Percentiles rank a stretch among this genome's conserved stretches.
Conservation (phyloP, 495 filamentous ascomycete genomes). For the Aspergillus taichungensis region DNA sequence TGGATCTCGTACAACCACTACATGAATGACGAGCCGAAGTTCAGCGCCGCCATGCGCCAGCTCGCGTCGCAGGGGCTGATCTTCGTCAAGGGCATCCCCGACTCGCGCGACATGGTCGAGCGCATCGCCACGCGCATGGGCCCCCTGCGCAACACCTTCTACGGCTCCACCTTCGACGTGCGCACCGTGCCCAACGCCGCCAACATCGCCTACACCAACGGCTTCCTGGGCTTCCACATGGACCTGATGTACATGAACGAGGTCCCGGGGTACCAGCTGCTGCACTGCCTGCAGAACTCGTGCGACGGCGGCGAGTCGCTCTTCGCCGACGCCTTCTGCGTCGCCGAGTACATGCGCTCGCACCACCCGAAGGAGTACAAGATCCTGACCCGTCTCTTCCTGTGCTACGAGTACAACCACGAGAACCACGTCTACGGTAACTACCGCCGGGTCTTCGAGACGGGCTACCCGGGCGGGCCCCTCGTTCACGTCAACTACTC, state of each 20-base stretch:
- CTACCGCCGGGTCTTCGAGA: slow-evolving; percentile 45
- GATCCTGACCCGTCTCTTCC: slow-evolving; percentile 30
- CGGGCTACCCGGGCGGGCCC: slow-evolving; percentile 1
- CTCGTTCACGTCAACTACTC: slow-evolving; percentile 55
- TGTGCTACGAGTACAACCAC: slow-evolving; percentile 62
- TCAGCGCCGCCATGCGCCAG: slow-evolving; percentile 44
- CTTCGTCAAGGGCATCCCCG: slow-evolving; percentile 63
- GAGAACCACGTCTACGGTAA: slow-evolving; percentile 52
- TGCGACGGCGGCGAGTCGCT: slow-evolving; percentile 71
- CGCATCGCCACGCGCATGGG: slow-evolving; percentile 65
- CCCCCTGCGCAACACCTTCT: slow-evolving; percentile 70
- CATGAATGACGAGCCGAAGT: slow-evolving; percentile 44
- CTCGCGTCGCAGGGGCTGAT: slow-evolving; percentile 57
- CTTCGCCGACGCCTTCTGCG: slow-evolving; percentile 64
- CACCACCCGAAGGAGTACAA: slow-evolving; percentile 16
- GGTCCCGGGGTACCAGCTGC: slow-evolving; percentile 70
- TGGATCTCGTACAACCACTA: slow-evolving; percentile 62
- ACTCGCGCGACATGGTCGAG: slow-evolving; percentile 52
- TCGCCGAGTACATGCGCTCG: slow-evolving; percentile 40
- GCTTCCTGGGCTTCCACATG: slow-evolving; percentile 79
- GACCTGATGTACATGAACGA: slow-evolving; percentile 81
- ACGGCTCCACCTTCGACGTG: slow-evolving; percentile 86
- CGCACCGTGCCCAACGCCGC: slow-evolving; percentile 63
- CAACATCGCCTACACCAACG: slow-evolving; percentile 84
- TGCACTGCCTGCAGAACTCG: slow-evolving; percentile 76